A percentile compares a stretch with the other conserved stretches of the same genome.
Evolutionary conservation across 306 rosid species (phyloP).

Genomic region (Pyrus betulifolia): DNA sequence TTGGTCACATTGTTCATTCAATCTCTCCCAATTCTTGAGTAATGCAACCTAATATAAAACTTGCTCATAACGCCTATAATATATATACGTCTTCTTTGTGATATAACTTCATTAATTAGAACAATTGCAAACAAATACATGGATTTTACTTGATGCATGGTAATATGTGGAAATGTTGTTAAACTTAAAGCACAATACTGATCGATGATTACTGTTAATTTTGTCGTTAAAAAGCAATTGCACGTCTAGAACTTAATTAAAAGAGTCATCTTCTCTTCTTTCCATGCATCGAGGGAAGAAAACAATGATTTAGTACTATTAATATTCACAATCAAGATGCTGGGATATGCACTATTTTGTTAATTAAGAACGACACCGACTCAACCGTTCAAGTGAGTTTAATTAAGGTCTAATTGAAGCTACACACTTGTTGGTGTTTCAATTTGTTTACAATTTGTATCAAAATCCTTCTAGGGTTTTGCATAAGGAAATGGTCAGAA

Average conservation of each 20-base stretch:
- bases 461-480: not conserved
- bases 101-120: too few species aligned
- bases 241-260: not conserved
- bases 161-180: not conserved
- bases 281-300: slow-evolving; percentile 7
- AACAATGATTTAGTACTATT: not conserved
- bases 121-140: not conserved
- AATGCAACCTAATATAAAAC: not conserved
- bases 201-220: not conserved
- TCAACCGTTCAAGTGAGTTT: not conserved
- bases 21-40: not conserved
- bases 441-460: not conserved
- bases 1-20: not conserved
- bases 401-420: not conserved
- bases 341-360: not conserved
- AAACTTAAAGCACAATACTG: not conserved
- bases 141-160: not conserved
- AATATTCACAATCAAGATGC: not conserved
- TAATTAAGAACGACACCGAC: not conserved
- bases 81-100: too few species aligned
- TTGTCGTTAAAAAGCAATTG: not conserved
- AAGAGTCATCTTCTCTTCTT: not conserved
- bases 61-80: not conserved
- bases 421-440: not conserved
- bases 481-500: not conserved